phyloP scores from a whole-genome alignment of 805 yeast species.

The Diddensiella transvaalensis region DNA sequence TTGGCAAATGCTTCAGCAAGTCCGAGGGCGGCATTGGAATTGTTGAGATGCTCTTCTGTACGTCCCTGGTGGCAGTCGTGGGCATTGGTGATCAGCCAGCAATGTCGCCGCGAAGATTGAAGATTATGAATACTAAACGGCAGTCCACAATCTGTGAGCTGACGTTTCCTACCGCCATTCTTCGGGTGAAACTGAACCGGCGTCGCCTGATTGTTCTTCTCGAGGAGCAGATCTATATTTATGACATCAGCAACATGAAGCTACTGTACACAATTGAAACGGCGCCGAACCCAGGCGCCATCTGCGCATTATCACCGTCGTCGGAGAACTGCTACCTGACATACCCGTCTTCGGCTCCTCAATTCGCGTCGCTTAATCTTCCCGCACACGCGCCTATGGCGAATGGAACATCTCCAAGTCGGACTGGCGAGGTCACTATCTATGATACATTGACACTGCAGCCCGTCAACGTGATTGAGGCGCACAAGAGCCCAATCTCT shows the following conservation, averaged over 20 bases:
- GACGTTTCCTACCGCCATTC: slow-evolving; percentile 73
- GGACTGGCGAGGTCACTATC: slow-evolving; percentile 65
- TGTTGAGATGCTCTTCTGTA: slow-evolving; percentile 86
- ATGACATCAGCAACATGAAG: slow-evolving; percentile 88
- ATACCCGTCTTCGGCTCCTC: slow-evolving; percentile 49
- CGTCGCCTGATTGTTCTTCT: slow-evolving; percentile 75
- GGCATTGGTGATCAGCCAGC: slow-evolving; percentile 69
- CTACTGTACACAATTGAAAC: slow-evolving; percentile 68
- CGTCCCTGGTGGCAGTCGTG: slow-evolving; percentile 80
- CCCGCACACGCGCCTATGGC: slow-evolving; percentile 19
- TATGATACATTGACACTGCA: slow-evolving; percentile 72
- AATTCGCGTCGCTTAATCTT: slow-evolving; percentile 20
- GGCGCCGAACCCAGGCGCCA: slow-evolving; percentile 41
- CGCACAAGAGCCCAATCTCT: slow-evolving; percentile 77
- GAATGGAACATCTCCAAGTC: slow-evolving; percentile 23
- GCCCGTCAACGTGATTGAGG: slow-evolving; percentile 78
- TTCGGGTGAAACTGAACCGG: slow-evolving; percentile 73
- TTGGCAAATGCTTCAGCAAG: slow-evolving; percentile 62
- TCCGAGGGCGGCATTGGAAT: slow-evolving; percentile 43
- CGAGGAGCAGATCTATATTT: slow-evolving; percentile 77
- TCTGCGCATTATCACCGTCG: slow-evolving; percentile 37
- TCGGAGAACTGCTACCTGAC: slow-evolving; percentile 49
- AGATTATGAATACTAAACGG: slow-evolving; percentile 79
- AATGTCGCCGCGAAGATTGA: slow-evolving; percentile 69
- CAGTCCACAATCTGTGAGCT: slow-evolving; percentile 77